phyloP scores from a whole-genome alignment of 768 basidiomycete genomes.

The Tephrocybe sp. region DNA sequence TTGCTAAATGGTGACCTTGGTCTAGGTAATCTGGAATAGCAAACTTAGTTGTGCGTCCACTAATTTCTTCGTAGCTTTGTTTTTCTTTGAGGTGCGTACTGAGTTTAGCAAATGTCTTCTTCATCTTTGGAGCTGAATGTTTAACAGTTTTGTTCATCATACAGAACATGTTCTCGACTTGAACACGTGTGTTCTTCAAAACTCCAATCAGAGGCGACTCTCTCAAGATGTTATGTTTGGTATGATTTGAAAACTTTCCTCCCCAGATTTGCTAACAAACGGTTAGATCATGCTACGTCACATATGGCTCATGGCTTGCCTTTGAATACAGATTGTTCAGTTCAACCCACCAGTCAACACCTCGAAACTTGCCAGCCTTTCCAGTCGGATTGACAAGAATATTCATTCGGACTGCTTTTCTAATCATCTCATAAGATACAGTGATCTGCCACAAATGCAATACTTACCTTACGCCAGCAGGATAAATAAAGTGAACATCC shows the following conservation, averaged over 20 bases:
- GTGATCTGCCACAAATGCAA: neutral
- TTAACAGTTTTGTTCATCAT: constrained; percentile 18
- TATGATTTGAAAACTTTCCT: constrained; percentile 31
- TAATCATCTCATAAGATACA: neutral
- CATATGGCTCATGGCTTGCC: constrained; percentile 16
- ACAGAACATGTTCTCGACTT: constrained; percentile 23
- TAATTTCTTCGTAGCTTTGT: neutral
- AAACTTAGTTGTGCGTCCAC: neutral
- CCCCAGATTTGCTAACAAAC: constrained; percentile 6
- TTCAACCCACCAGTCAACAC: constrained; percentile 32
- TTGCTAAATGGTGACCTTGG: neutral
- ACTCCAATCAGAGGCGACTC: constrained; percentile 31
- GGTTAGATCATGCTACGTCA: neutral
- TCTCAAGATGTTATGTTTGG: constrained; percentile 24
- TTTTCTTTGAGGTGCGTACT: neutral
- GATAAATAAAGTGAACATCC: constrained; percentile 24
- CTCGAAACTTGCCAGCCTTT: constrained; percentile 20
- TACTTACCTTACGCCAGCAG: constrained; percentile 8
- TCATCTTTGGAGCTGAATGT: constrained; percentile 26
- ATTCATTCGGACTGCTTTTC: constrained; percentile 11
- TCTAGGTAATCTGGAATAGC: neutral
- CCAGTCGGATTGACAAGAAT: constrained; percentile 30
- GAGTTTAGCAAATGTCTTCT: constrained; percentile 16
- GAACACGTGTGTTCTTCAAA: constrained; percentile 19
- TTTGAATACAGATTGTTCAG: constrained; percentile 30